Percentiles rank a stretch among this genome's conserved stretches.
Evolutionary conservation across 352 stramenopile genomes (phyloP).

Genomic region (Elongisporangium anandrum): DNA sequence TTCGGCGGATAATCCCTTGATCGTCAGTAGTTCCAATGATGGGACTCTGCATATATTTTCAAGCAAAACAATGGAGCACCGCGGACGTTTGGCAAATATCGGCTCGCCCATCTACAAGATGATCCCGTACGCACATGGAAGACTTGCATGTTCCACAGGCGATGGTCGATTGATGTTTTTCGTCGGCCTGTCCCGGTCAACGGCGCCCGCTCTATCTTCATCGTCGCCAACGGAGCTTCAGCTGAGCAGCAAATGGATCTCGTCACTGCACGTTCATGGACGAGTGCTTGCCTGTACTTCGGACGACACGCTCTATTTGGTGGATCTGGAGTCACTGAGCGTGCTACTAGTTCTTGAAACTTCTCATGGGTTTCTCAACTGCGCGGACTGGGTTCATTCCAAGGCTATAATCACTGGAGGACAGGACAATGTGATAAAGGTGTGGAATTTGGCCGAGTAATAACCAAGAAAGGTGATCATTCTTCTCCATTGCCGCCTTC

Average conservation of each 20-base stretch:
- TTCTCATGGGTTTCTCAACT: constrained; percentile 61
- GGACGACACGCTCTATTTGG: constrained; percentile 53
- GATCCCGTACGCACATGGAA: constrained; percentile 14
- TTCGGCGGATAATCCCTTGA: constrained; percentile 9
- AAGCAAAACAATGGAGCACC: constrained; percentile 26
- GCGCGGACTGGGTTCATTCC: constrained; percentile 46
- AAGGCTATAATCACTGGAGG: constrained; percentile 40
- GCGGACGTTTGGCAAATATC: constrained; percentile 38
- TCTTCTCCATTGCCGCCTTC: constrained; percentile 3
- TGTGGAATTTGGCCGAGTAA: constrained; percentile 23
- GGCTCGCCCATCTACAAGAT: constrained; percentile 54
- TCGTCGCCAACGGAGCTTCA: constrained; percentile 26
- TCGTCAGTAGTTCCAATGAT: constrained; percentile 70
- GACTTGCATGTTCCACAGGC: constrained; percentile 60
- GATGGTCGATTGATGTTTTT: constrained; percentile 57
- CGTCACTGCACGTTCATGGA: constrained; percentile 40
- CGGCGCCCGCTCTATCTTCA: background rate
- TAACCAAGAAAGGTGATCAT: background rate
- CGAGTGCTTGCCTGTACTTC: constrained; percentile 47
- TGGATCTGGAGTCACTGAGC: constrained; percentile 33
- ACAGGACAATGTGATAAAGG: constrained; percentile 70
- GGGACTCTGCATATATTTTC: constrained; percentile 71
- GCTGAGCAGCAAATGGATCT: constrained; percentile 56
- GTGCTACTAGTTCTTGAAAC: constrained; percentile 39
- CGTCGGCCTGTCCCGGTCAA: constrained; percentile 12